Base-by-base conservation (phyloP, 371 early-diverging fungal genomes). In the Smittium culicis region DNA sequence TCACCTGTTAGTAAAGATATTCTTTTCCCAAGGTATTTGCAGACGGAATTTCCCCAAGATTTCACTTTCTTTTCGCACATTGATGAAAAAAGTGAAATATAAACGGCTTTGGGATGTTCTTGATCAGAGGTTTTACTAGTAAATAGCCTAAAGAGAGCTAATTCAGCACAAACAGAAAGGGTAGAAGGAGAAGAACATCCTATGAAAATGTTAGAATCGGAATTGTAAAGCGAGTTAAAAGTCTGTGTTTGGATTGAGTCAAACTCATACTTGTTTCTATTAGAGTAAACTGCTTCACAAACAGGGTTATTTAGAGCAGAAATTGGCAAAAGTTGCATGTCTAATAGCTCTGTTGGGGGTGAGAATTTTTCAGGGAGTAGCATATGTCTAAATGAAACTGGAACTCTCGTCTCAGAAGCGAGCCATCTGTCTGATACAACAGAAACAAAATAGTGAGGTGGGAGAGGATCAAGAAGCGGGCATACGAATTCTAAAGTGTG, bases 201-300 rank as follows among this genome's bases (percentile, higher is more conserved):
- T 61, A 99, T 80, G 63, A 99, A 88, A 2, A 88, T 84, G 72
- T 94, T 98, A 34, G 93, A 91, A 69, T 95, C 91, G 8, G 86
- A 82, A 11, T 85, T 83, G 78, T 95, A 99, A 35, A 97, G 79
- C 0, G 93, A 76, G 71, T 95, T 85, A 81, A 96, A 97, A 1
- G 90, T 88, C 74, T 93, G 92, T 0, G 98, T 96, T 81, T 99
- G 99, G 55, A 99, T 89, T 16, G 94, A 89, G 77, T 99, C 99
- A 80, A 99, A 99, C 65, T 82, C 79, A 25, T 31, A 28, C 1
- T 65, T 5, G 1, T 25, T 54, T 54, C 78, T 28, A 32, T 27
- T 32, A 45, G 80, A 79, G 70, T 86, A 94, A 5, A 90, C 68
- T 1, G 76, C 71, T 70, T 88, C 89, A 71, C 83, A 88, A 65